phyloP scores from a whole-genome alignment of 768 basidiomycete genomes.

The Mycena capillaripes region DNA sequence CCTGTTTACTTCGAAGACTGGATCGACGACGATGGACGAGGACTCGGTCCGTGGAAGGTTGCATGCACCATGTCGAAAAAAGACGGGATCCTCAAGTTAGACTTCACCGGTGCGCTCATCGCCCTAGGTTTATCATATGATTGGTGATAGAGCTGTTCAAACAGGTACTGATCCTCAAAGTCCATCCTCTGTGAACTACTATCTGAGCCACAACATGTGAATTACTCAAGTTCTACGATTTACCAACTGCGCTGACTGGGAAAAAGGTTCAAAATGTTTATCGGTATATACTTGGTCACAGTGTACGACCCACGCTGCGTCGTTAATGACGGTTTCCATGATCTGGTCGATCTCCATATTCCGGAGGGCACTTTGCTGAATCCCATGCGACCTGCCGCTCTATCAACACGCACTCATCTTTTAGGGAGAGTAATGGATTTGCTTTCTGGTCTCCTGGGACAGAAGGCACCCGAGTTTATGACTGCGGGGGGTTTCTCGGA shows the following conservation, averaged over 20 bases:
- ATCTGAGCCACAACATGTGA: constrained; percentile 35
- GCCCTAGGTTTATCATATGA: not conserved
- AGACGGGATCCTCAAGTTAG: constrained; percentile 13
- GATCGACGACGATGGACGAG: constrained; percentile 38
- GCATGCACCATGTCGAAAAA: constrained; percentile 33
- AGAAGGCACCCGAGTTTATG: constrained; percentile 31
- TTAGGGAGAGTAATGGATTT: constrained; percentile 37
- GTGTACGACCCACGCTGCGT: constrained; percentile 35
- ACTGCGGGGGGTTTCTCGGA: constrained; percentile 37
- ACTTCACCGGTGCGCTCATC: constrained; percentile 17
- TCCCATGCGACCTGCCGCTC: constrained; percentile 37
- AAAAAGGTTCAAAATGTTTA: constrained; percentile 37
- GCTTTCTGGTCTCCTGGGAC: constrained; percentile 32
- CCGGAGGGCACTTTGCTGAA: constrained; percentile 37
- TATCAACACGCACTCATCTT: constrained; percentile 37
- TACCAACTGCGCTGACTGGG: too few species aligned
- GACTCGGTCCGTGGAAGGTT: constrained; percentile 37
- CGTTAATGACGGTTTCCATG: constrained; percentile 36
- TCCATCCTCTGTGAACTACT: constrained; percentile 35
- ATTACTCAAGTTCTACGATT: not conserved
- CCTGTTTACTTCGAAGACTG: constrained; percentile 36
- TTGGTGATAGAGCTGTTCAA: not conserved
- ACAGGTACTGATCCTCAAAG: constrained; percentile 37
- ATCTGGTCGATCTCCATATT: constrained; percentile 33
- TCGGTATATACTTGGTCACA: constrained; percentile 32